Conservation (phyloP, 164 flowering plant species). For the Saururus chinensis region DNA sequence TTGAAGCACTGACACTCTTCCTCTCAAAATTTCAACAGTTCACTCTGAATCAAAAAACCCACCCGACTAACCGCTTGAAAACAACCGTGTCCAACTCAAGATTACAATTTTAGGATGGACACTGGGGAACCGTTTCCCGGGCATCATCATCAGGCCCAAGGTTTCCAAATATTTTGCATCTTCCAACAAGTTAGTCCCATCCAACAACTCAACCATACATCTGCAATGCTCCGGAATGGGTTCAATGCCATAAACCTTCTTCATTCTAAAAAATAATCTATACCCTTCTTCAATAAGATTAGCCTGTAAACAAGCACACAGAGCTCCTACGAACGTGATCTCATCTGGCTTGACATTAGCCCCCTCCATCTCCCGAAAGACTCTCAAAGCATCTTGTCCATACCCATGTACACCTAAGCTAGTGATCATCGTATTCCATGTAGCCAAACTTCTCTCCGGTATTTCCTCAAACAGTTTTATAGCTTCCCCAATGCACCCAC, state of each 20-base stretch:
- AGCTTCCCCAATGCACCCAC: conserved; percentile 57
- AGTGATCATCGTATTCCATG: conserved; percentile 76
- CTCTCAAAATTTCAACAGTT: background rate
- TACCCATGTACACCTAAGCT: conserved; percentile 63
- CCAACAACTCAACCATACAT: conserved; percentile 33
- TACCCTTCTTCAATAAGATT: conserved; percentile 24
- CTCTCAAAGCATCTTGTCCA: conserved; percentile 38
- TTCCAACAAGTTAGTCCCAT: conserved; percentile 16
- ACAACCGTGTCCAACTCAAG: background rate
- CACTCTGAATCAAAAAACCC: background rate
- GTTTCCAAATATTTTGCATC: conserved; percentile 9
- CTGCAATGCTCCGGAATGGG: conserved; percentile 37
- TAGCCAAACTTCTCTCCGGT: conserved; percentile 37
- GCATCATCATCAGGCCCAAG: background rate
- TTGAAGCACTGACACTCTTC: background rate
- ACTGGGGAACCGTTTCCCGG: conserved; percentile 10
- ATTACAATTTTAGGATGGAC: background rate
- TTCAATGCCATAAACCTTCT: conserved; percentile 26
- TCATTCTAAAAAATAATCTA: conserved; percentile 36
- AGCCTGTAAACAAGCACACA: conserved; percentile 45
- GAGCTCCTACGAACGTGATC: conserved; percentile 47
- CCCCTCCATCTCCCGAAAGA: conserved; percentile 41
- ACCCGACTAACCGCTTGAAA: background rate
- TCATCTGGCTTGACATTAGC: conserved; percentile 34
- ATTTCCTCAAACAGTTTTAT: conserved; percentile 38